Evolutionary conservation across 352 stramenopile genomes (phyloP), one percentile per base, ranked within the genome.

Genomic region (Phytophthora fragariaefolia): DNA sequence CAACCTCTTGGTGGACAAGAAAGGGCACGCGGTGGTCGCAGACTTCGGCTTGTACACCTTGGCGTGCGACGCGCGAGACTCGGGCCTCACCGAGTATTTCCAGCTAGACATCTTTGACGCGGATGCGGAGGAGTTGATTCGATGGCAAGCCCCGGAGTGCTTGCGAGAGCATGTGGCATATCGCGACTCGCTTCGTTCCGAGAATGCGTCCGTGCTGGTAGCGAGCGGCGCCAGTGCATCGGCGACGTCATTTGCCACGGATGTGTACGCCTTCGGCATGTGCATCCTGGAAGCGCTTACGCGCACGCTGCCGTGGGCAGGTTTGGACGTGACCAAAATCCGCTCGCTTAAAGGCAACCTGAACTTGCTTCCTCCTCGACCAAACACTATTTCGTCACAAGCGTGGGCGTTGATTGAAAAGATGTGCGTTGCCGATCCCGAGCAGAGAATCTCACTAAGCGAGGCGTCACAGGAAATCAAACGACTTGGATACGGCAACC

Each of bases 221-320:
- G 64, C 60, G 24, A 77, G 50, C 22, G 32, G 28, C 17, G 15
- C 54, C 9, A 71, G 59, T 59, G 62, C 59, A 8, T 78, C 67
- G 0, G 58, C 75, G 1, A 76, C 54, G 12, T 77, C 77, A 1
- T 87, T 85, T 22, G 70, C 73, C 2, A 79, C 73, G 0, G 83
- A 94, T 51, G 74, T 92, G 36, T 94, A 90, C 59, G 79, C 82
- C 12, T 85, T 92, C 34, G 85, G 85, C n/a, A 91, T 94, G 83
- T 91, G 79, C 40, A 90, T 92, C 23, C n/a, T 91, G 6, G 83
- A 94, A 38, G 76, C 81, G 1, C 59, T 91, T 24, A 90, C 83
- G 1, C 67, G 71, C 0, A 71, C 77, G 9, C 58, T 80, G 0
- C 85, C 85, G 0, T 94, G 84, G 84, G 62, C 43, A 12, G 70